Evolutionary conservation across 352 stramenopile genomes (phyloP).

Genomic region (Phytophthora multivora): DNA sequence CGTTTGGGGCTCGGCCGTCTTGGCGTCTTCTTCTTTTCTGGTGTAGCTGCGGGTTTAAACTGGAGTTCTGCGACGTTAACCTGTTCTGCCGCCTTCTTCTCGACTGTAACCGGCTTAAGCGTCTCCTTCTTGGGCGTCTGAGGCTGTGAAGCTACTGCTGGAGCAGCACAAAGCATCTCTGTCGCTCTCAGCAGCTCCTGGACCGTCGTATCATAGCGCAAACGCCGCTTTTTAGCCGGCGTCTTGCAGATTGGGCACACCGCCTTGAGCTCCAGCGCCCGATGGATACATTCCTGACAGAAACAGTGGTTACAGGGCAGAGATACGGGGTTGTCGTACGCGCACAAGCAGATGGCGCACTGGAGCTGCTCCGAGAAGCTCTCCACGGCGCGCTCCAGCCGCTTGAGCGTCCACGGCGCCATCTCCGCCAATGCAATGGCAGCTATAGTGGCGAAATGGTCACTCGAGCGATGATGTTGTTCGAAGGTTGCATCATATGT

Average conservation of each 20-base stretch:
- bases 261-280: constrained; percentile 77
- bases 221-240: constrained; percentile 73
- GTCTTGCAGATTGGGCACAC: constrained; percentile 87
- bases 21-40: constrained; percentile 3
- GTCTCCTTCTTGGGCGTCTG: not conserved
- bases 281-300: constrained; percentile 88
- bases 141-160: not conserved
- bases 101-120: not conserved
- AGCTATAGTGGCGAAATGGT: constrained; percentile 4
- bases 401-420: constrained; percentile 46
- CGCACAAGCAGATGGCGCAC: constrained; percentile 85
- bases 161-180: constrained; percentile 48
- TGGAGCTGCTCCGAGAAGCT: constrained; percentile 75
- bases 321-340: constrained; percentile 69
- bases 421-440: constrained; percentile 16
- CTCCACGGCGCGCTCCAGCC: constrained; percentile 64
- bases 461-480: constrained; percentile 3
- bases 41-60: constrained; percentile 1
- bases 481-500: constrained; percentile 7
- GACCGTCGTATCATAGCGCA: constrained; percentile 81
- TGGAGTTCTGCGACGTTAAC: constrained; percentile 1
- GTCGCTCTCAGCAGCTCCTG: constrained; percentile 68
- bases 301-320: constrained; percentile 90
- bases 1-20: constrained; percentile 19
- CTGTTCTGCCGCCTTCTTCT: constrained; percentile 7